Evolutionary conservation across 148 eudicot species (phyloP), one percentile per base, ranked within the genome.

Genomic region (Limonium bicolor): DNA sequence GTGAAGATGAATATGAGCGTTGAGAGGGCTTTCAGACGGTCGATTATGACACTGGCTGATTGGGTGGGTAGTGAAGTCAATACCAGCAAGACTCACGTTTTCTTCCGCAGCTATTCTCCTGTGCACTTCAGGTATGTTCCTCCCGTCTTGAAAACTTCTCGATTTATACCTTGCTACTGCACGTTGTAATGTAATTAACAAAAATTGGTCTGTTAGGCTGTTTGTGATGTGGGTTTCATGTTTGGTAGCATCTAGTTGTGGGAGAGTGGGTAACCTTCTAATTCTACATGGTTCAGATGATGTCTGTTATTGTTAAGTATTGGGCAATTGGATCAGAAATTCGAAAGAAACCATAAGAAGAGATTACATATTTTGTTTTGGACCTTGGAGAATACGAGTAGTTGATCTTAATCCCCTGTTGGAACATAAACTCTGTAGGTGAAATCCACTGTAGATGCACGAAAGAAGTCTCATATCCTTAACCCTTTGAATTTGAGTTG

Each of bases 91-190:
- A 80, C 95, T 46, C 76, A 67, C 18, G 66, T 86, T 53, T 46
- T 69, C 56, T 77, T 86, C 54, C 86, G 95, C 12, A 70, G 70
- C 38, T 86, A 74, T 46, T 65, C 95, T 58, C 92, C 95, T 8
- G 80, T 86, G 13, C 95, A 86, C 59, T 86, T 71, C 82, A 80
- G 95, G 95, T 85, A 22, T 12, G 3, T 20, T 13, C 9, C 16
- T 5, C 24, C n/a, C n/a, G n/a, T n/a, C n/a, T 12, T 41, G 1
- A 24, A 3, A 13, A 9, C 5, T 0, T 36, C 9, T 5, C 40
- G 8, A 36, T 14, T 36, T 15, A 22, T 23, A 0, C 6, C 7
- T n/a, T n/a, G 15, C 20, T 15, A 11, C 41, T 45, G 52, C 11
- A 5, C 11, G 7, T 11, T 5, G 11, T 5, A 5, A 11, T 5